These are phyloP conservation scores for Tympanopsis confertula DNA, from an alignment of 2,329 filamentous ascomycete genomes.

Conservation along the genomic window DNA sequence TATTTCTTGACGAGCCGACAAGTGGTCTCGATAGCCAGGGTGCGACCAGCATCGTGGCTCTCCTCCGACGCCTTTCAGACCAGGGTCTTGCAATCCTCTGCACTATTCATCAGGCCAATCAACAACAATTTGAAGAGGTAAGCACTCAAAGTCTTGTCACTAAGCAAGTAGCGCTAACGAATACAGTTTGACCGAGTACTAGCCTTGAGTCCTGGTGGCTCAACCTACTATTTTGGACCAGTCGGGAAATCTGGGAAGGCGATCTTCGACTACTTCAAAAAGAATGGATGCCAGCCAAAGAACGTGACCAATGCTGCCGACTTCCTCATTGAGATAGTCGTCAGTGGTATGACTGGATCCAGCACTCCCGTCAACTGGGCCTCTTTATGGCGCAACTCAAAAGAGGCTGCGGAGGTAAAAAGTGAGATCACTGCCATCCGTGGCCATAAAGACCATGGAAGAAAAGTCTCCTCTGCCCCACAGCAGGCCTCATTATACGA, in stretches of 20 bases:
- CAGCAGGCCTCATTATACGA: neutral
- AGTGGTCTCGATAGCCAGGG: constrained; percentile 4
- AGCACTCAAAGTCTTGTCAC: constrained; percentile 5
- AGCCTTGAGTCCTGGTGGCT: neutral
- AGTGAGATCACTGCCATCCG: neutral
- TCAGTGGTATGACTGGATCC: neutral
- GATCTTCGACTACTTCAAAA: neutral
- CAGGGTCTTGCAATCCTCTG: constrained; percentile 1
- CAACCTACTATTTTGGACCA: neutral
- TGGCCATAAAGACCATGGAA: neutral
- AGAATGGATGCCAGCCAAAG: neutral
- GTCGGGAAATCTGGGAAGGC: neutral
- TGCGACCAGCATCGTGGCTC: constrained; percentile 3
- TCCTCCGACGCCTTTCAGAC: constrained; percentile 1
- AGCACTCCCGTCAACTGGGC: neutral
- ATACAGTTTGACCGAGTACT: neutral
- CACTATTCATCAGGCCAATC: constrained; percentile 2
- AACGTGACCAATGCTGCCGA: neutral
- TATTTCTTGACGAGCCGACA: constrained; percentile 72
- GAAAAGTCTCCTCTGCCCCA: neutral
- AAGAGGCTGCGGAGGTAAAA: neutral
- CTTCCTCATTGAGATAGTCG: neutral
- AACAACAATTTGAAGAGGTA: constrained; percentile 5
- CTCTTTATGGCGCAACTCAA: neutral
- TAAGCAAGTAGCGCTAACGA: neutral